These are phyloP conservation scores for Rhododendron simsii DNA, from an alignment of 148 eudicot genomes.

Conservation along the genomic window DNA sequence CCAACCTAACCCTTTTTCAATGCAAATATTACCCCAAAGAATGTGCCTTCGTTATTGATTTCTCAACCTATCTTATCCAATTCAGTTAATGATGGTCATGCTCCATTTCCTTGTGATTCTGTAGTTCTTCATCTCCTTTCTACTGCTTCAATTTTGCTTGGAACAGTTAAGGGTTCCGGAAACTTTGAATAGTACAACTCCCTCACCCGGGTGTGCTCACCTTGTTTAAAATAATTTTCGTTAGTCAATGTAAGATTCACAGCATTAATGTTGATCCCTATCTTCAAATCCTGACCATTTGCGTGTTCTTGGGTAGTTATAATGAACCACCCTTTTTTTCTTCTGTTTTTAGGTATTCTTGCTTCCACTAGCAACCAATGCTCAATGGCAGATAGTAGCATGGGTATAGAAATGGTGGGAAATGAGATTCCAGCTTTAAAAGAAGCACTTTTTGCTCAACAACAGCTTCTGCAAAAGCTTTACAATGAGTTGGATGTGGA, in stretches of 20 bases:
- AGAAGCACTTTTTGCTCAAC: constrained; percentile 73
- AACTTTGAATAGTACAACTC: background rate
- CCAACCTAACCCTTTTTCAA: background rate
- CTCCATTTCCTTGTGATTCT: background rate
- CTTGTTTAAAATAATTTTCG: background rate
- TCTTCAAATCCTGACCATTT: background rate
- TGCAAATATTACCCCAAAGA: background rate
- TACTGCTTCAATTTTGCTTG: background rate
- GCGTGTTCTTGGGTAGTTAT: background rate
- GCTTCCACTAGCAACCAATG: background rate
- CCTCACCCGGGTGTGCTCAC: background rate
- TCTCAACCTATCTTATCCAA: background rate
- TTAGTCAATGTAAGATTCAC: background rate
- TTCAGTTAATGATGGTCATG: background rate
- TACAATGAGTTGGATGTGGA: constrained; percentile 82
- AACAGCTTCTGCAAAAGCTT: constrained; percentile 74
- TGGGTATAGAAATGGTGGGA: constrained; percentile 25
- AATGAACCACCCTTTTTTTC: background rate
- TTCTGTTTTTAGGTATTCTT: background rate
- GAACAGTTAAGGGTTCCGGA: background rate
- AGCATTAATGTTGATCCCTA: background rate
- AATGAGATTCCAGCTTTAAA: constrained; percentile 35
- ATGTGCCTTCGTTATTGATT: background rate
- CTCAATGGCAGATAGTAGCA: constrained; percentile 32
- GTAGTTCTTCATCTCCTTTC: background rate